Evolutionary conservation across 78 protist genomes (phyloP), one percentile per base, ranked within the genome.

Genomic region (Dictyostelium firmibasis): DNA sequence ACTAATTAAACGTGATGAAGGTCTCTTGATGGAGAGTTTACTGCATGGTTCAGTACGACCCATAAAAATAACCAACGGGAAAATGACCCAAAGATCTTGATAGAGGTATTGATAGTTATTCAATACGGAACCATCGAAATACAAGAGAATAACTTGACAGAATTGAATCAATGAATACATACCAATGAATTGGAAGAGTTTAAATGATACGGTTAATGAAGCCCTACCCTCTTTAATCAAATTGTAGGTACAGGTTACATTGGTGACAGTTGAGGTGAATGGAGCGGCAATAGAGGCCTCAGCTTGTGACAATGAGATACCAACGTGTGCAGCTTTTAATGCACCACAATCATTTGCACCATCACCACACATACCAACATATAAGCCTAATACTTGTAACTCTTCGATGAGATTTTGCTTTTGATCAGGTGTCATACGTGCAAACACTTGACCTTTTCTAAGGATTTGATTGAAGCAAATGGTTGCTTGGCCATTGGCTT

Each of bases 291-390:
- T 96, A 9, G 99, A 97, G 9, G 99, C 99, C 67, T 99, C 99
- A 0, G 91, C 83, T 2, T 79, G 81, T 14, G 92, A 99, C 97
- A 23, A 97, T 77, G 96, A 96, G 23, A 94, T 72, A 20, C 99
- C 99, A 47, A 99, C 99, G 43, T 97, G 97, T 0, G 99, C 99
- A 43, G 97, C 98, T 88, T 99, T 99, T 57, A 99, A 97, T 4
- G 99, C 99, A n/a, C 99, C 99, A 31, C 99, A 99, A 82, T 99
- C 99, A 92, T 99, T 99, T 4, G 99, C 98, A 81, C 99, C 99
- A 89, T 99, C 99, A n/a, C 99, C 99, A 62, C 99, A 98, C 99
- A 99, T 99, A 70, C 98, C 98, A 35, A 98, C 97, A 35, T 25
- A 5, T 41, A 67, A 64, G 6, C 98, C 98, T 13, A 0, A 13